phyloP scores from a whole-genome alignment of 2,329 filamentous ascomycete species.

The Bipolaris bicolor region DNA sequence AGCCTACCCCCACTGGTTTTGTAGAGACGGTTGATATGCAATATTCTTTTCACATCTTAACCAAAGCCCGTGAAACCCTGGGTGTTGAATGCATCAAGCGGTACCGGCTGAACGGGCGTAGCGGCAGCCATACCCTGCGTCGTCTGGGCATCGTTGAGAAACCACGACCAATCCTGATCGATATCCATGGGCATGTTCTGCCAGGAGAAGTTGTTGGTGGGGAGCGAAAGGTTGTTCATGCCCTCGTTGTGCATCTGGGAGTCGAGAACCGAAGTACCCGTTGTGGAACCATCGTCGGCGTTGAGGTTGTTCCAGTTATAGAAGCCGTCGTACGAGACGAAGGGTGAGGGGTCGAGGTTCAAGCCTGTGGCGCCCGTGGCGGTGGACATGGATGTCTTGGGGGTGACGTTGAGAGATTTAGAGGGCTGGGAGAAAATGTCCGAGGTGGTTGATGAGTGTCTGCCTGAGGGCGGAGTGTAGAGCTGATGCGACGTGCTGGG shows the following conservation, averaged over 20 bases:
- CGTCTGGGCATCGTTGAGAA: constrained; percentile 41
- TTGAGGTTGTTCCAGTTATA: constrained; percentile 44
- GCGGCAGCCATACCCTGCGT: constrained; percentile 13
- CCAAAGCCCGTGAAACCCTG: constrained; percentile 39
- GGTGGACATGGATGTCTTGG: constrained; percentile 23
- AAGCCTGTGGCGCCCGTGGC: constrained; percentile 16
- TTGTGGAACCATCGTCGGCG: constrained; percentile 19
- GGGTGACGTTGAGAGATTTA: constrained; percentile 18
- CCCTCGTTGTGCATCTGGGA: constrained; percentile 40
- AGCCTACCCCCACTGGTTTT: no score
- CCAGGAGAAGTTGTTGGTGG: constrained; percentile 47
- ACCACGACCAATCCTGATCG: constrained; percentile 52
- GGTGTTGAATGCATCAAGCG: constrained; percentile 26
- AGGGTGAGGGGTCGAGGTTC: constrained; percentile 32
- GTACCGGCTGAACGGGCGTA: background rate
- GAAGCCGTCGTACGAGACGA: constrained; percentile 50
- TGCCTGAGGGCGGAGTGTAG: constrained; percentile 22
- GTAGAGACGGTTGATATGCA: background rate
- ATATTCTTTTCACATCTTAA: constrained; percentile 2
- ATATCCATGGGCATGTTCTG: constrained; percentile 51
- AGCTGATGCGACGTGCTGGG: constrained; percentile 9
- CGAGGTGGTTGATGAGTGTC: constrained; percentile 10
- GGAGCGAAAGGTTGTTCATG: constrained; percentile 41
- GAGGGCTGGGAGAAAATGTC: constrained; percentile 22
- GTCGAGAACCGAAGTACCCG: constrained; percentile 9